phyloP scores from a whole-genome alignment of 495 filamentous ascomycete genomes.

The Penicillium crystallinum region DNA sequence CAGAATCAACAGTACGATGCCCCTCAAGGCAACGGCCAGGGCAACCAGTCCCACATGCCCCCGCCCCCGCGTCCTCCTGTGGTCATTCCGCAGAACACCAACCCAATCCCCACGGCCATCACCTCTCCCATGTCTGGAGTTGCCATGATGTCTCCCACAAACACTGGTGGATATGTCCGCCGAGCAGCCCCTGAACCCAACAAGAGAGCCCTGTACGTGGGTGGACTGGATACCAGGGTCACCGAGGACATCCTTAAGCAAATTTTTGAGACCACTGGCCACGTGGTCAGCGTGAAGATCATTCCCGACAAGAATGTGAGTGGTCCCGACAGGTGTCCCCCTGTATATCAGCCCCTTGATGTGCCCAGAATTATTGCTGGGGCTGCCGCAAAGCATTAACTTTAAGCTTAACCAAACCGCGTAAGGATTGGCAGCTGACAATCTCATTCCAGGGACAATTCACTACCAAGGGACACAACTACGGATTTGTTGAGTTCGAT shows the following conservation, averaged over 20 bases:
- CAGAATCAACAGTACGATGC: conserved; percentile 68
- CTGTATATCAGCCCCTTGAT: conserved; percentile 1
- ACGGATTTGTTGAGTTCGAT: conserved; percentile 98
- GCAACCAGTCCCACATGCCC: conserved; percentile 74
- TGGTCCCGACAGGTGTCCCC: conserved; percentile 14
- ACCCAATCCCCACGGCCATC: conserved; percentile 90
- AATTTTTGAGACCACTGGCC: conserved; percentile 97
- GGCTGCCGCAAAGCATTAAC: background rate
- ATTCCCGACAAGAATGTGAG: conserved; percentile 98
- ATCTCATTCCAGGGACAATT: conserved; percentile 33
- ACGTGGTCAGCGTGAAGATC: conserved; percentile 98
- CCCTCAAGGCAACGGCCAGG: conserved; percentile 56
- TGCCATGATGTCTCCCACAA: conserved; percentile 76
- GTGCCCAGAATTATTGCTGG: background rate
- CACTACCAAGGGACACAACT: conserved; percentile 96
- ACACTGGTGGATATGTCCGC: conserved; percentile 73
- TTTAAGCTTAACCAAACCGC: background rate
- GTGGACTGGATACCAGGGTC: conserved; percentile 88
- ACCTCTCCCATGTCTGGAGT: conserved; percentile 72
- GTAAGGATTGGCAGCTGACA: background rate
- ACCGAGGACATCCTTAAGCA: conserved; percentile 96
- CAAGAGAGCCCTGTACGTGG: conserved; percentile 96
- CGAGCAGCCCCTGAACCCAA: conserved; percentile 96
- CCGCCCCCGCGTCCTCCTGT: conserved; percentile 85
- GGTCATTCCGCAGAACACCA: conserved; percentile 93